Conservation (phyloP, 352 stramenopile species). For the Pythium phragmiticola region DNA sequence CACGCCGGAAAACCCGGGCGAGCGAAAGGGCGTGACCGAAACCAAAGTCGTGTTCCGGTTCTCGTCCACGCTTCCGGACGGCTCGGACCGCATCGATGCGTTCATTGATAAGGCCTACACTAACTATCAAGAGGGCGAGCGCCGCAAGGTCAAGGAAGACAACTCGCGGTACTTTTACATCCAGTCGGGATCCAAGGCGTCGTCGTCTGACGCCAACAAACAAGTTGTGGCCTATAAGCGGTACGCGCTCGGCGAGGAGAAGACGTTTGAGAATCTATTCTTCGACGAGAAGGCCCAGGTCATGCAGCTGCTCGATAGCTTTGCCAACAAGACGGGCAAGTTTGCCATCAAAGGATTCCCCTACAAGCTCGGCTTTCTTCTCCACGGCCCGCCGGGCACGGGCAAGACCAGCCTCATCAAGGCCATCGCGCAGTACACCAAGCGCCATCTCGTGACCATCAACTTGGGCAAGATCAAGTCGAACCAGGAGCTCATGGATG, state of each 20-base stretch:
- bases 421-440: conserved; percentile 67
- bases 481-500: conserved; percentile 81
- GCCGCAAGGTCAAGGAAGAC: conserved; percentile 27
- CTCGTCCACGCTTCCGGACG: conserved; percentile 22
- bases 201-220: conserved; percentile 17
- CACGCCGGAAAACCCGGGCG: conserved; percentile 17
- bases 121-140: conserved; percentile 30
- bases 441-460: conserved; percentile 71
- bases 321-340: conserved; percentile 59
- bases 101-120: conserved; percentile 34
- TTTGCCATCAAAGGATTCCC: conserved; percentile 83
- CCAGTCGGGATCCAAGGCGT: conserved; percentile 21
- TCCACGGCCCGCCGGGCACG: conserved; percentile 80
- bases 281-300: conserved; percentile 70
- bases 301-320: conserved; percentile 59
- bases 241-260: conserved; percentile 75
- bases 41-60: conserved; percentile 29
- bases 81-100: conserved; percentile 33
- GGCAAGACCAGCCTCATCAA: conserved; percentile 89
- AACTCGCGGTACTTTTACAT: conserved; percentile 47
- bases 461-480: conserved; percentile 73
- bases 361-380: conserved; percentile 84
- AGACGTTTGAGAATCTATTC: conserved; percentile 84
- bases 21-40: conserved; percentile 18
- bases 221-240: conserved; percentile 40